Evolutionary conservation across 768 basidiomycete genomes (phyloP).

Genomic region (Tremella fuciformis): DNA sequence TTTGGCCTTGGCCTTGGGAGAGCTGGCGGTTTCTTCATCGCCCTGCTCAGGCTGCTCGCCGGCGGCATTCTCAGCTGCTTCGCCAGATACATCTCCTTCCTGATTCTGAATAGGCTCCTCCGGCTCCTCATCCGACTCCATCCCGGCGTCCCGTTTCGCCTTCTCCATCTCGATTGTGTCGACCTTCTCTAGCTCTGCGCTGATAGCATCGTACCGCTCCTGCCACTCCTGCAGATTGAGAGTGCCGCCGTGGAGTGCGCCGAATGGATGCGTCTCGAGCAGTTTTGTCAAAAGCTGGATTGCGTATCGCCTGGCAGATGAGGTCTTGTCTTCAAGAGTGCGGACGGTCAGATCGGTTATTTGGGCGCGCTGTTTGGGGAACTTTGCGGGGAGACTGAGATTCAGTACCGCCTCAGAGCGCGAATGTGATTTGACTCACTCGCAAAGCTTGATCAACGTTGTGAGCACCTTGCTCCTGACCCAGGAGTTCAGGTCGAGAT

Average conservation of each 20-base stretch:
- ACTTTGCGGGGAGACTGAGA: constrained; percentile 64
- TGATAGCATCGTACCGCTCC: constrained; percentile 63
- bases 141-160: constrained; percentile 44
- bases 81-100: constrained; percentile 43
- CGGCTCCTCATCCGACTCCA: constrained; percentile 46
- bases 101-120: constrained; percentile 12
- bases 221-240: constrained; percentile 72
- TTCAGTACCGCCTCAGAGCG: neutral
- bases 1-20: constrained; percentile 35
- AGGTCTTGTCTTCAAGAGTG: constrained; percentile 83
- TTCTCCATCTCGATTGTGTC: constrained; percentile 60
- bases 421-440: constrained; percentile 54
- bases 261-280: constrained; percentile 84
- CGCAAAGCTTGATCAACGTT: constrained; percentile 71
- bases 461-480: constrained; percentile 84
- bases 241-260: constrained; percentile 74
- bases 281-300: constrained; percentile 71
- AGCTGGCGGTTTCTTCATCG: constrained; percentile 15
- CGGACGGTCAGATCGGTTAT: constrained; percentile 73
- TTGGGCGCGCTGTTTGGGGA: constrained; percentile 76
- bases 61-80: constrained; percentile 40
- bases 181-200: constrained; percentile 65
- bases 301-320: constrained; percentile 80
- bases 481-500: constrained; percentile 81
- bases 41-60: constrained; percentile 11